These are phyloP conservation scores for Solanum megistacrolobum DNA, from an alignment of 257 asterid species.

Conservation along the genomic window DNA sequence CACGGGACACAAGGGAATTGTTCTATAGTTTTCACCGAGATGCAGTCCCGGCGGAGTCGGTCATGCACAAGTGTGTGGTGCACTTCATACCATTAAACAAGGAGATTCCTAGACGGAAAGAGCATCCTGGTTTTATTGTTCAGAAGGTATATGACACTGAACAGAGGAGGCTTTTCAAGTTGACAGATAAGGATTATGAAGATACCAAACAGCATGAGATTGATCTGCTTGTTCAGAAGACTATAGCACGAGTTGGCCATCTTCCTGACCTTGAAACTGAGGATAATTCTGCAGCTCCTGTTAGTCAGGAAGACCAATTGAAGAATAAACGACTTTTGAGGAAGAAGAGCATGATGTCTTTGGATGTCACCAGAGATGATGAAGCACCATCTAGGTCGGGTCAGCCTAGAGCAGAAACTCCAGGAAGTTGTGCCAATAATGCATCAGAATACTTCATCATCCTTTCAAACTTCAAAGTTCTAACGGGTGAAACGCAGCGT, in stretches of 20 bases:
- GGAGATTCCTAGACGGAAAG: conserved; percentile 60
- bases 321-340: conserved; percentile 48
- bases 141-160: conserved; percentile 74
- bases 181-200: conserved; percentile 68
- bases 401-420: conserved; percentile 55
- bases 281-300: conserved; percentile 24
- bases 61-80: conserved; percentile 83
- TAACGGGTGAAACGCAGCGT: conserved; percentile 61
- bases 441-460: conserved; percentile 40
- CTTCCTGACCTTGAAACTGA: conserved; percentile 66
- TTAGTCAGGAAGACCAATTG: conserved; percentile 47
- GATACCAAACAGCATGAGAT: conserved; percentile 64
- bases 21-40: conserved; percentile 81
- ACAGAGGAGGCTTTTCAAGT: conserved; percentile 51
- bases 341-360: conserved; percentile 43
- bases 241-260: conserved; percentile 53
- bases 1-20: conserved; percentile 55
- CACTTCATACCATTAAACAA: conserved; percentile 73
- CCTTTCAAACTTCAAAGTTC: conserved; percentile 31
- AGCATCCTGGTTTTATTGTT: conserved; percentile 85
- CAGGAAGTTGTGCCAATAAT: conserved; percentile 40
- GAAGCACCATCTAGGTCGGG: conserved; percentile 38
- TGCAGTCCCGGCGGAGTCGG: conserved; percentile 83
- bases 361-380: conserved; percentile 65
- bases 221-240: conserved; percentile 67